These are phyloP conservation scores for Amaranthus palmeri DNA, from an alignment of 148 eudicot genomes.

Conservation along the genomic window DNA sequence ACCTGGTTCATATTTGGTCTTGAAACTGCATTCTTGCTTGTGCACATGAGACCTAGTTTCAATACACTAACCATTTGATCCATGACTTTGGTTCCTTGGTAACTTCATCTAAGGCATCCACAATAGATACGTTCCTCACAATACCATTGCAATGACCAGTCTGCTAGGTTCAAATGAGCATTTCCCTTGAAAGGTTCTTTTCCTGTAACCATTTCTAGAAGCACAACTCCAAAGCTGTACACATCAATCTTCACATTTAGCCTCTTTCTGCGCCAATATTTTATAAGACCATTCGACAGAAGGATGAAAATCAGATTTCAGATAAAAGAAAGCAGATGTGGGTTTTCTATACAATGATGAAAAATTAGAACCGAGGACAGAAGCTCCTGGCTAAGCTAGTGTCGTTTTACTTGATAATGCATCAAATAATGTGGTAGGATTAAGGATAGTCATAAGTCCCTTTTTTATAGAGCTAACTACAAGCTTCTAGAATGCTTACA, in stretches of 20 bases:
- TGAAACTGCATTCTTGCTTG: slow-evolving; percentile 32
- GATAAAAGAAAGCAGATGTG: no score
- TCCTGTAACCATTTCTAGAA: not conserved
- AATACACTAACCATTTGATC: slow-evolving; percentile 47
- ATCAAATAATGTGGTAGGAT: no score
- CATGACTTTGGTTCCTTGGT: slow-evolving; percentile 31
- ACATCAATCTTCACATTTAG: not conserved
- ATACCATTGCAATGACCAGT: slow-evolving; percentile 60
- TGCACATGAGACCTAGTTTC: slow-evolving; percentile 53
- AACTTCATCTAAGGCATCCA: slow-evolving; percentile 36
- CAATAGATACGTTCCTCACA: slow-evolving; percentile 33
- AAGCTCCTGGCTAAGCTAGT: no score
- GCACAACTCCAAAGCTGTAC: not conserved
- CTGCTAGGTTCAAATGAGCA: slow-evolving; percentile 43
- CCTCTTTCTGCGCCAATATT: not conserved
- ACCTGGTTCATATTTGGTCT: slow-evolving; percentile 70
- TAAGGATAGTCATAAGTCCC: no score
- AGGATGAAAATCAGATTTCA: no score
- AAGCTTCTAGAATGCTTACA: no score
- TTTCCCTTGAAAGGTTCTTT: not conserved
- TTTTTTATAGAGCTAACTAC: no score
- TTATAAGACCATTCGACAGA: not conserved
- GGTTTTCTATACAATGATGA: no score
- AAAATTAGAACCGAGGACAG: no score
- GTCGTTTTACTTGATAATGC: no score